phyloP scores from a whole-genome alignment of 2,329 filamentous ascomycete species.

The Talaromyces rugulosus region DNA sequence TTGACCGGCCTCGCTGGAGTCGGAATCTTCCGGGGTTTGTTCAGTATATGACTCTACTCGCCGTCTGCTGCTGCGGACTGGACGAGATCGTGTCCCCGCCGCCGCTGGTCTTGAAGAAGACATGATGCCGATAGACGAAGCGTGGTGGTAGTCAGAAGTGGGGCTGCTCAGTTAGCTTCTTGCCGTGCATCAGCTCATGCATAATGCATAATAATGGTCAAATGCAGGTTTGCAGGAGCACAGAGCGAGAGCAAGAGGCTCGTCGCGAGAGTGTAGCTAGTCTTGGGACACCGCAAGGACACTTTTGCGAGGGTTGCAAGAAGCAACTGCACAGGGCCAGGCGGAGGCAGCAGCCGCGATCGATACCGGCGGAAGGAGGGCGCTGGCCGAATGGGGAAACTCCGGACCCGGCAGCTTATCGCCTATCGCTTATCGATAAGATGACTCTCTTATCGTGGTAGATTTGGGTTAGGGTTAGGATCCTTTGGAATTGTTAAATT shows the following conservation, averaged over 20 bases:
- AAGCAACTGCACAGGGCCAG: background rate
- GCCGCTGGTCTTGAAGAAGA: constrained; percentile 22
- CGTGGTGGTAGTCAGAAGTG: constrained; percentile 10
- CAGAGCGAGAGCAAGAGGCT: background rate
- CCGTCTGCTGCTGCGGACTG: constrained; percentile 32
- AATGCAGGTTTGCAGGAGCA: background rate
- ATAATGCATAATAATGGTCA: background rate
- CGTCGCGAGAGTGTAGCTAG: background rate
- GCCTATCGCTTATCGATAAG: constrained; percentile 3
- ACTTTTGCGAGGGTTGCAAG: background rate
- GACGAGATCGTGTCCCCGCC: constrained; percentile 22
- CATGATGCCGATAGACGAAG: constrained; percentile 22
- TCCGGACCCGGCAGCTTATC: background rate
- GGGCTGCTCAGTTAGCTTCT: constrained; percentile 16
- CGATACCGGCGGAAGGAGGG: background rate
- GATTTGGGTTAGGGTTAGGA: too few relatives aligned
- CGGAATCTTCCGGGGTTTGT: constrained; percentile 18
- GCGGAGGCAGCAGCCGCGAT: constrained; percentile 1
- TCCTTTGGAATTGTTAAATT: too few relatives aligned
- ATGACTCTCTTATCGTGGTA: background rate
- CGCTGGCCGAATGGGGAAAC: constrained; percentile 1
- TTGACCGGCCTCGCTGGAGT: constrained; percentile 23
- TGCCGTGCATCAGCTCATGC: constrained; percentile 7
- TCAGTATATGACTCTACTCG: constrained; percentile 36
- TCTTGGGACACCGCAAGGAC: background rate